Conservation (phyloP, 768 basidiomycete species). For the Calocera viscosa region DNA sequence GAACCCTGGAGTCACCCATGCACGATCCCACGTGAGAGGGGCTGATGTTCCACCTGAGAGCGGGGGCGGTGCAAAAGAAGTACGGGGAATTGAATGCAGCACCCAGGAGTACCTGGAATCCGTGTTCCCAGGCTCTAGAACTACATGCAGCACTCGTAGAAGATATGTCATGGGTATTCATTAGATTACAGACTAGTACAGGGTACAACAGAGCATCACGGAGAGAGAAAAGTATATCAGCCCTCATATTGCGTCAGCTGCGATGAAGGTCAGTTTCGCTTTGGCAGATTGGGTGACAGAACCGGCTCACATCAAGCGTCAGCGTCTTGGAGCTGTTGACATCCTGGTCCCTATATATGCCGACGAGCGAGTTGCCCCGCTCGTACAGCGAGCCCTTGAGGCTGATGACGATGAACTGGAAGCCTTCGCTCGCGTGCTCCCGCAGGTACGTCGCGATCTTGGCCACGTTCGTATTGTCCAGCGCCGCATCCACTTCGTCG, state of each 20-base stretch:
- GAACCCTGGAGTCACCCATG: too few relatives aligned
- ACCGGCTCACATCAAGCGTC: constrained; percentile 64
- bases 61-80: too few relatives aligned
- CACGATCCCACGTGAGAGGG: too few relatives aligned
- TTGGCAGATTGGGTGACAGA: neutral
- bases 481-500: constrained; percentile 95
- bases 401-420: constrained; percentile 97
- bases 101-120: too few relatives aligned
- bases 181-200: too few relatives aligned
- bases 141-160: too few relatives aligned
- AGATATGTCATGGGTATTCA: too few relatives aligned
- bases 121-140: too few relatives aligned
- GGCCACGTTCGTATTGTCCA: constrained; percentile 97
- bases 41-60: too few relatives aligned
- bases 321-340: constrained; percentile 84
- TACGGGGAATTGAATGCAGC: too few relatives aligned
- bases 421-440: constrained; percentile 62
- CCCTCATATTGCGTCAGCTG: constrained; percentile 10
- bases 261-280: neutral
- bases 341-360: constrained; percentile 88
- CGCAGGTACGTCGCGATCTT: constrained; percentile 91
- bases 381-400: constrained; percentile 90
- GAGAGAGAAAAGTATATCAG: neutral
- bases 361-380: constrained; percentile 77
- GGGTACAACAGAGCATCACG: too few relatives aligned